Base-by-base conservation (phyloP, 2,329 filamentous ascomycete genomes). In the Fusarium sp. region DNA sequence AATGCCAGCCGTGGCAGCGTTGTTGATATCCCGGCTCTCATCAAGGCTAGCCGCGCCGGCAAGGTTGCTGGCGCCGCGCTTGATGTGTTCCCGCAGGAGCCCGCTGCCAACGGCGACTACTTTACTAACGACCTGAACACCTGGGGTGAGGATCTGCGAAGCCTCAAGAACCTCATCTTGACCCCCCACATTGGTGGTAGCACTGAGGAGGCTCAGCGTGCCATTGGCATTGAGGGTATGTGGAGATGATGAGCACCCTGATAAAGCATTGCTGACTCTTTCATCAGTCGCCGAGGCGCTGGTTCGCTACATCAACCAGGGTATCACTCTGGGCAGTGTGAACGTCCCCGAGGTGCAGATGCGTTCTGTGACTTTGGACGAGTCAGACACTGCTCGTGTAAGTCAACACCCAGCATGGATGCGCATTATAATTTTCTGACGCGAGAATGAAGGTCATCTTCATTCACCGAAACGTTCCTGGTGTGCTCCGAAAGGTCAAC, bases 131-230 rank as follows among this genome's bases (percentile, higher is more conserved):
- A 88, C 50, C 86, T 99, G 64, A 97, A 97, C 82, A 72, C 83
- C 10, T 99, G 94, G 94, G 92, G 90, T 30, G 91, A 95, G 76
- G 95, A 98, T 66, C 88, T 99, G 50, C 90, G 94, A 57, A 88
- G 88, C 55, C 85, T 98, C 65, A 96, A 91, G 83, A 99, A 99
- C 83, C 86, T 99, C 73, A 97, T 99, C 73, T 87, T 99, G 52
- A 97, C 95, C 2, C 96, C 96, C 23, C 96, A 99, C 81, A 98
- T 99, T 77, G 96, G 96, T 75, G 96, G 96, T 60, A 97, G 94
- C 82, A 99, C 96, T 1, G 96, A 99, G 82, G 96, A 99, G 83
- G 96, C 96, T 6, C 96, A 99, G 84, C 91, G 93, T 62, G 95
- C 96, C 15, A 99, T 99, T 79, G 96, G 96, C 74, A 88, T 97